These are phyloP conservation scores for Pseudogymnoascus sp. DNA, from an alignment of 2,329 filamentous ascomycete genomes.

Conservation along the genomic window DNA sequence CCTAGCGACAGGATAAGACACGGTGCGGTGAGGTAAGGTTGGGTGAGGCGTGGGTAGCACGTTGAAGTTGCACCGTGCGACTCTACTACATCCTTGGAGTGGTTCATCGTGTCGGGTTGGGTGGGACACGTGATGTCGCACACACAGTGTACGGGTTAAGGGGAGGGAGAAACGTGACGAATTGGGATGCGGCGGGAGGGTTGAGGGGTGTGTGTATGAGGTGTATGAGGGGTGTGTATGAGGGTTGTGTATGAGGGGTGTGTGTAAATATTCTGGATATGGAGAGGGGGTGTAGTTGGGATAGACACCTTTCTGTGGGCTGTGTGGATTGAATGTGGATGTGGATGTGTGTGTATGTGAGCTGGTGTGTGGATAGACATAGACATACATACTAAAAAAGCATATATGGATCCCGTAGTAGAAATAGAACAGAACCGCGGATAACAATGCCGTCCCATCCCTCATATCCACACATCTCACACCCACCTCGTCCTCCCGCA, in stretches of 20 bases:
- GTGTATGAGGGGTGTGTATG: too few species aligned
- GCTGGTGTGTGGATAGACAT: neutral
- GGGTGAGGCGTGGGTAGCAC: neutral
- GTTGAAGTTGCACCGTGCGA: neutral
- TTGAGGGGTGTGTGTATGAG: too few species aligned
- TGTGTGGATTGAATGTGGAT: neutral
- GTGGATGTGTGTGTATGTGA: neutral
- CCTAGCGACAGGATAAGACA: too few species aligned
- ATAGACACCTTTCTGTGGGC: neutral
- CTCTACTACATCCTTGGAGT: too few species aligned
- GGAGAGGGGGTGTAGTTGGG: neutral
- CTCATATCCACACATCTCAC: neutral
- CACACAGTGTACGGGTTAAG: neutral
- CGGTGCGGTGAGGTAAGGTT: too few species aligned
- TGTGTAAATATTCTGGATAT: too few species aligned
- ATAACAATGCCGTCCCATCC: neutral
- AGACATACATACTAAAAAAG: too few species aligned
- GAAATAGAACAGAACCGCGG: neutral
- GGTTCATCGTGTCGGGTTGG: neutral
- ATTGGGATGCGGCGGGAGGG: neutral
- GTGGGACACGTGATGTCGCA: neutral
- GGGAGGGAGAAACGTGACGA: neutral
- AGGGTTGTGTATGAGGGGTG: too few species aligned
- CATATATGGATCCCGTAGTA: neutral
- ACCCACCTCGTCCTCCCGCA: neutral